A percentile compares a stretch with the other conserved stretches of the same genome.
Evolutionary conservation across 1,139 yeast species (phyloP).

Genomic region (Sugiyamaella novakii): DNA sequence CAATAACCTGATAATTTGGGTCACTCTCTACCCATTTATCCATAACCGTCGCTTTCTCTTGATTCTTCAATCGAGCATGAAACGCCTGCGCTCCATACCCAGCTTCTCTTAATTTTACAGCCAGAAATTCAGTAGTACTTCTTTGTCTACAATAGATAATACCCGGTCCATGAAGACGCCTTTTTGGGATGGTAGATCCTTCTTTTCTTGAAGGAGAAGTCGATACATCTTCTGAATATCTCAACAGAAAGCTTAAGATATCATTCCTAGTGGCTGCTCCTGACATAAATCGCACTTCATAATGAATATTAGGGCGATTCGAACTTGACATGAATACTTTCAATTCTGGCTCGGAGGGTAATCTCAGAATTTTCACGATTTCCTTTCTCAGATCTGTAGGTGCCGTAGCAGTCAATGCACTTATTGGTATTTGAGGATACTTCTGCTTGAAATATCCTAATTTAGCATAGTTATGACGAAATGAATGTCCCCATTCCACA

Average conservation of each 20-base stretch:
- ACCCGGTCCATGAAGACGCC: slow-evolving; percentile 50
- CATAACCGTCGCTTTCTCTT: slow-evolving; percentile 65
- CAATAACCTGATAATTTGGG: slow-evolving; percentile 36
- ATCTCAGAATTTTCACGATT: slow-evolving; percentile 30
- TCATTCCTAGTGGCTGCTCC: slow-evolving; percentile 53
- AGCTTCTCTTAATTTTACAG: slow-evolving; percentile 53
- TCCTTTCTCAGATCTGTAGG: slow-evolving; percentile 31
- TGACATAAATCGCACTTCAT: slow-evolving; percentile 58
- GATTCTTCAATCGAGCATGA: slow-evolving; percentile 72
- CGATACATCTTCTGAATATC: slow-evolving; percentile 45
- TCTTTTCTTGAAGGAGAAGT: background rate
- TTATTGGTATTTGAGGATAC: slow-evolving; percentile 74
- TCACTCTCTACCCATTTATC: slow-evolving; percentile 58
- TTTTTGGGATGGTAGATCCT: background rate
- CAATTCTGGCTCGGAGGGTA: slow-evolving; percentile 24
- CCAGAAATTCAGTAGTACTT: slow-evolving; percentile 74
- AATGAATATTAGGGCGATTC: slow-evolving; percentile 76
- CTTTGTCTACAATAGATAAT: slow-evolving; percentile 87
- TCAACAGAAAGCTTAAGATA: slow-evolving; percentile 55
- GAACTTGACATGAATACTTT: slow-evolving; percentile 44
- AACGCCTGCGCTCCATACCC: slow-evolving; percentile 73
- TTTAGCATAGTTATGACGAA: slow-evolving; percentile 81
- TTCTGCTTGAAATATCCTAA: slow-evolving; percentile 65
- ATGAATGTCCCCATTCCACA: slow-evolving; percentile 92
- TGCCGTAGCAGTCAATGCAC: slow-evolving; percentile 91